These are phyloP conservation scores for Lactarius sanguifluus DNA, from an alignment of 768 basidiomycete genomes.

Conservation along the genomic window DNA sequence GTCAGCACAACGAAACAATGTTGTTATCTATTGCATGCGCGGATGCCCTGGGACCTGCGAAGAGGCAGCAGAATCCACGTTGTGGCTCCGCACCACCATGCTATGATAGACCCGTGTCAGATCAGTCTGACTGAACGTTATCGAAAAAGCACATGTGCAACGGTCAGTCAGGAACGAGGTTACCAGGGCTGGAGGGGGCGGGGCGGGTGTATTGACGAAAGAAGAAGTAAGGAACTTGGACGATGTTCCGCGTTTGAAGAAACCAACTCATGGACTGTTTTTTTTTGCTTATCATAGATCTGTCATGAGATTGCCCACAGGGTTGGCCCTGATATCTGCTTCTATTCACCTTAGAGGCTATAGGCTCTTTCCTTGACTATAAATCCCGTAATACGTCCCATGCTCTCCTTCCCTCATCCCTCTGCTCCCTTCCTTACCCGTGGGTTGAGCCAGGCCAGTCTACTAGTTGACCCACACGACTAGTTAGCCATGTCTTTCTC, in stretches of 20 bases:
- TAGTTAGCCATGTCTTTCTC: constrained; percentile 27
- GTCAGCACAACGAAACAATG: too few species aligned
- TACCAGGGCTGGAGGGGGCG: not conserved
- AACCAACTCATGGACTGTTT: not conserved
- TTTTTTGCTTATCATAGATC: not conserved
- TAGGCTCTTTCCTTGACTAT: not conserved
- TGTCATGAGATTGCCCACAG: not conserved
- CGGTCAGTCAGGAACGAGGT: not conserved
- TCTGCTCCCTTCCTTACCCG: not conserved
- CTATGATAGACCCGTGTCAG: not conserved
- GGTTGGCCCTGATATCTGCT: not conserved
- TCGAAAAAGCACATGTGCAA: not conserved
- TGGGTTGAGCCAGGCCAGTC: not conserved
- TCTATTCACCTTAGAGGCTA: not conserved
- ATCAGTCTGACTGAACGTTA: not conserved
- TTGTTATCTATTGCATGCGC: not conserved
- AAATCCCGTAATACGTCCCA: not conserved
- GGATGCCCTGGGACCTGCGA: not conserved
- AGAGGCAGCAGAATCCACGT: too few species aligned
- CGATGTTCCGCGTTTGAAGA: not conserved
- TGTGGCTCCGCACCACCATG: not conserved
- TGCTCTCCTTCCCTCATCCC: not conserved
- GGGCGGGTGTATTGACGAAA: not conserved
- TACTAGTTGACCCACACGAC: constrained; percentile 14
- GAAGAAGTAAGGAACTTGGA: not conserved